Evolutionary conservation across 139 green algal genomes (phyloP).

Genomic region (Micractinium sp.): DNA sequence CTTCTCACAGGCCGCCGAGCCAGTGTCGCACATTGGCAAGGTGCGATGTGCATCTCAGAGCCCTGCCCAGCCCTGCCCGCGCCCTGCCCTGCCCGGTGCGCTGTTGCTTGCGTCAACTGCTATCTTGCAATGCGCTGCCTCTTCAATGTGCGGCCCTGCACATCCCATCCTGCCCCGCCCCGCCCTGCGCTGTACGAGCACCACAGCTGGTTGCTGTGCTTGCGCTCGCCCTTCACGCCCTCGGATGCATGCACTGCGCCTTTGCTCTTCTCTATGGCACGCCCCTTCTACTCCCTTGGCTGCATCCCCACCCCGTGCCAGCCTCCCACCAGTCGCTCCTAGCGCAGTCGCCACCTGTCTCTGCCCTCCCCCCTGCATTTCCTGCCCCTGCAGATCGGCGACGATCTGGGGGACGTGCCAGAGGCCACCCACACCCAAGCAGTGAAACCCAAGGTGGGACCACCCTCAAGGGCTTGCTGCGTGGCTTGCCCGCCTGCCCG

Average conservation of each 20-base stretch:
- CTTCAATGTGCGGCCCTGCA: no score
- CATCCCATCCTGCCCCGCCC: neutral
- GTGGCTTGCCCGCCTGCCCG: no score
- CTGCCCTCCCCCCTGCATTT: neutral
- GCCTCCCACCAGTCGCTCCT: no score
- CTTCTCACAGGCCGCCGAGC: neutral
- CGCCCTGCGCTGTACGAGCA: no score
- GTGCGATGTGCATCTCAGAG: neutral
- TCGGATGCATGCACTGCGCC: no score
- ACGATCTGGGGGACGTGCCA: neutral
- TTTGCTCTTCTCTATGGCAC: no score
- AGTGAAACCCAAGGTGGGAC: neutral
- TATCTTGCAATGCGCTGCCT: no score
- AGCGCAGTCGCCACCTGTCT: neutral
- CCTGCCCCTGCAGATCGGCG: neutral
- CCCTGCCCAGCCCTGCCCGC: neutral
- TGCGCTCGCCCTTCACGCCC: no score
- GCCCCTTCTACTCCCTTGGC: no score
- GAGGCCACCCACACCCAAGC: neutral
- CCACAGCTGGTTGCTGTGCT: no score
- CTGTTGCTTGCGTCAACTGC: no score
- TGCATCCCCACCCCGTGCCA: no score
- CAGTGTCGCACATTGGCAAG: neutral
- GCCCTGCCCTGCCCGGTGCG: neutral
- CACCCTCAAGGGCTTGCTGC: neutral